Conservation (phyloP, 2,329 filamentous ascomycete species). For the Akanthomyces uredinophilus region DNA sequence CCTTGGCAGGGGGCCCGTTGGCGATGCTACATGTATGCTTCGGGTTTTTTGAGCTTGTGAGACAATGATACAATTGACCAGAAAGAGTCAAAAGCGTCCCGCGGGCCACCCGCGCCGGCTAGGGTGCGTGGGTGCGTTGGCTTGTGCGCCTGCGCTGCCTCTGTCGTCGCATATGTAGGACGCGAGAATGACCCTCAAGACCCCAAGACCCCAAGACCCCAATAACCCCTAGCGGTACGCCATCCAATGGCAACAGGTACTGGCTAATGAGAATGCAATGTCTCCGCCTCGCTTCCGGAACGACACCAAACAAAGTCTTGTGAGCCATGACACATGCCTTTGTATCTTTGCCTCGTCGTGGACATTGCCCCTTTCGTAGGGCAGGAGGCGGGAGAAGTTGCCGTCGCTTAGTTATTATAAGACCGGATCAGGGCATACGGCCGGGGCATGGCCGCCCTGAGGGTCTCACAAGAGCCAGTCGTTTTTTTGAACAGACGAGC, state of each 20-base stretch:
- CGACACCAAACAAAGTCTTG: neutral
- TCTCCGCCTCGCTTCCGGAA: slow-evolving; percentile 2
- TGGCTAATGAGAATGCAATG: neutral
- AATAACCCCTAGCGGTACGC: neutral
- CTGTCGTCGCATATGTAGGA: neutral
- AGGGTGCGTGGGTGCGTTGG: neutral
- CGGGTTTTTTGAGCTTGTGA: neutral
- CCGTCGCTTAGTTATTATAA: neutral
- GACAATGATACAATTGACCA: neutral
- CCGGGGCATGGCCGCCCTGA: neutral
- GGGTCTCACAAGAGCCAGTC: neutral
- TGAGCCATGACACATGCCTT: too few species aligned
- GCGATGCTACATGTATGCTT: neutral
- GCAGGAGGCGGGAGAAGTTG: neutral
- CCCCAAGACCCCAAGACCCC: neutral
- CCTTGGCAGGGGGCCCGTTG: neutral
- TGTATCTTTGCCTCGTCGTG: too few species aligned
- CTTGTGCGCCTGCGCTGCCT: slow-evolving; percentile 7
- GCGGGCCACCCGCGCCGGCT: neutral
- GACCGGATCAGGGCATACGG: neutral
- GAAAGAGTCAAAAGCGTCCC: neutral
- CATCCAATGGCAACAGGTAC: neutral
- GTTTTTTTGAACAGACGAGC: neutral
- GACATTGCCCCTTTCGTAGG: neutral
- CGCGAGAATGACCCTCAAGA: neutral